Conservation (phyloP, 2,329 filamentous ascomycete genomes). For the Trichoderma asperellum region DNA sequence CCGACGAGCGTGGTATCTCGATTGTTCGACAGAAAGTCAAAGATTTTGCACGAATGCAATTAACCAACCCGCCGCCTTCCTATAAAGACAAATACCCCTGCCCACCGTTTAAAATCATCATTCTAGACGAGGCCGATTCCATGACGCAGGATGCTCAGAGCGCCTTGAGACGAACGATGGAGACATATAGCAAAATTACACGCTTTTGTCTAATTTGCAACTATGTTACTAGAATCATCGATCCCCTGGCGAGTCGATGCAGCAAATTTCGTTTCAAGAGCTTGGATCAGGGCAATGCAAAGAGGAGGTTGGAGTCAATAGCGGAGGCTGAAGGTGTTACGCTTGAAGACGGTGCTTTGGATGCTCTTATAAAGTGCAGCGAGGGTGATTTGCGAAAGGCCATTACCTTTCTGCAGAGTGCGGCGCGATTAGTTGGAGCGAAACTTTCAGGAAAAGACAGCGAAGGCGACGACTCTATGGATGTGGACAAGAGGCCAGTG, state of each 20-base stretch:
- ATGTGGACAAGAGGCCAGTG: slow-evolving; percentile 63
- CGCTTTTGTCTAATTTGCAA: slow-evolving; percentile 98
- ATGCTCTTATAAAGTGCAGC: slow-evolving; percentile 82
- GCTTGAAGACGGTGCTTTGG: slow-evolving; percentile 77
- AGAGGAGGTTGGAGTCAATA: slow-evolving; percentile 78
- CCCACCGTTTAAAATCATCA: slow-evolving; percentile 98
- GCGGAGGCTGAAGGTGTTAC: slow-evolving; percentile 75
- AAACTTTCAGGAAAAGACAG: slow-evolving; percentile 52
- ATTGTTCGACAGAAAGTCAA: slow-evolving; percentile 99
- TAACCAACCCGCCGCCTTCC: slow-evolving; percentile 76
- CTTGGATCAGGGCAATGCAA: slow-evolving; percentile 83
- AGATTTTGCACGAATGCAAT: slow-evolving; percentile 93
- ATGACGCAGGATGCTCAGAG: slow-evolving; percentile 99
- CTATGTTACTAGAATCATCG: slow-evolving; percentile 97
- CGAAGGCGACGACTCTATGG: slow-evolving; percentile 65
- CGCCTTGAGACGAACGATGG: slow-evolving; percentile 93
- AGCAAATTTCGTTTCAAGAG: slow-evolving; percentile 98
- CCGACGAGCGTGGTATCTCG: slow-evolving; percentile 95
- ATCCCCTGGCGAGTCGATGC: slow-evolving; percentile 89
- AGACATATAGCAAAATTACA: slow-evolving; percentile 95
- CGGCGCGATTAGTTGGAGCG: slow-evolving; percentile 83
- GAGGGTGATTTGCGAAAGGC: slow-evolving; percentile 96
- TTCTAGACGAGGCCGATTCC: slow-evolving; percentile 95
- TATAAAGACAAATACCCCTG: slow-evolving; percentile 80
- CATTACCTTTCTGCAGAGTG: slow-evolving; percentile 94